Evolutionary conservation across 1,139 yeast genomes (phyloP), one percentile per base, ranked within the genome.

Genomic region (Yamadazyma blattariae): DNA sequence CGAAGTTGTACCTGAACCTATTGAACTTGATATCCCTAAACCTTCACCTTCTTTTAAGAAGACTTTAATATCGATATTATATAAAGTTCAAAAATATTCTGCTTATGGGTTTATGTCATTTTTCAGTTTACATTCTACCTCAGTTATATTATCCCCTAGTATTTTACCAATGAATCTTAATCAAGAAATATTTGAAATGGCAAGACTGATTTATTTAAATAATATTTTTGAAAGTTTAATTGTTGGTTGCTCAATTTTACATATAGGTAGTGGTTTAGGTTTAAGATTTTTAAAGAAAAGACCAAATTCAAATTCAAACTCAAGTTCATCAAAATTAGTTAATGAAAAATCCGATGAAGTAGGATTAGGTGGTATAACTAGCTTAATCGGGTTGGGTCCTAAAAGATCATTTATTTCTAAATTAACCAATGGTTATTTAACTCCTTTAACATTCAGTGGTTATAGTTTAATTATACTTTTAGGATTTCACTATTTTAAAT

Each of bases 381-480:
- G 74, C 13, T 43, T 77, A 10, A 47, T 79, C 13, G 85, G 85
- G 0, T 54, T 77, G 25, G 84, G 83, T 1, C 62, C 72, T 25
- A 63, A 70, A 40, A 67, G 59, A 40, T 71, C 82, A 4, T 54
- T 66, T 41, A 64, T 74, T 6, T 66, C 70, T 13, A 49, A 53
- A n/a, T 25, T 46, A 11, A 40, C 59, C 12, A 50, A 57, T 2
- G 22, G 27, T 23, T 15, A 32, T 8, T 37, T 69, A 27, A 57
- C 67, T 3, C 85, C 87, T 2, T 52, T 79, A 22, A 67, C 79
- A 19, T 68, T 79, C 33, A 66, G 84, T 4, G 95, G 95, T 0
- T 78, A 77, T 46, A 35, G 74, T 5, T 56, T 80, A 27, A 42
- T 73, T 0, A 74, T 77, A 0, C 49, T 78, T 19, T 44, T 79